Conservation (phyloP, 106 monocot genomes). For the Narthecium ossifragum region DNA sequence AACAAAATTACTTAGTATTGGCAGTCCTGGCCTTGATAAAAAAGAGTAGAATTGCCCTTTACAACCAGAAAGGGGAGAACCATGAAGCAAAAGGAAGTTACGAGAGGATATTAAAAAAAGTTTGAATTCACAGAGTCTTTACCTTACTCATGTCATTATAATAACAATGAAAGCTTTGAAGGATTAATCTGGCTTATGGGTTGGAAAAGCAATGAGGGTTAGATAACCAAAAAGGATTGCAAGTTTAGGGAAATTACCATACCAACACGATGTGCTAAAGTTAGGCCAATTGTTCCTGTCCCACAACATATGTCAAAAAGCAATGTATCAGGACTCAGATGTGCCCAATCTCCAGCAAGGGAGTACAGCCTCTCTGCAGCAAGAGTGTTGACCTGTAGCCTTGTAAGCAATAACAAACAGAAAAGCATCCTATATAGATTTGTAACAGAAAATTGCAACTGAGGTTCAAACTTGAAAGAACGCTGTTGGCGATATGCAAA, state of each 20-base stretch:
- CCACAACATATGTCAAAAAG: conserved; percentile 97
- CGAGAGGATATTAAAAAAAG: too few relatives aligned
- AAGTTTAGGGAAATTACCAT: conserved; percentile 77
- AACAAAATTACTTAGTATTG: too few relatives aligned
- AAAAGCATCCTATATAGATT: neutral
- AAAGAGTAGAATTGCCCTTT: too few relatives aligned
- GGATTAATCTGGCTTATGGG: too few relatives aligned
- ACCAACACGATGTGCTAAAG: conserved; percentile 84
- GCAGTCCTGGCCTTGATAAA: too few relatives aligned
- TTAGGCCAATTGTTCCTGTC: conserved; percentile 95
- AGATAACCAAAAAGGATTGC: too few relatives aligned
- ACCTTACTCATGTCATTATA: too few relatives aligned
- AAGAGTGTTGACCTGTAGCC: conserved; percentile 89
- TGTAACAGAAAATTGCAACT: conserved; percentile 3
- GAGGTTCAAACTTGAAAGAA: conserved; percentile 78
- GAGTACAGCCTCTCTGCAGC: conserved; percentile 87
- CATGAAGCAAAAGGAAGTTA: too few relatives aligned
- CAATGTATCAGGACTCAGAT: conserved; percentile 62
- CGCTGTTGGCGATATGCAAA: conserved; percentile 92
- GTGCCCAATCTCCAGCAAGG: conserved; percentile 94
- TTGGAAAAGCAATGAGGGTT: too few relatives aligned
- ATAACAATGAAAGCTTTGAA: too few relatives aligned
- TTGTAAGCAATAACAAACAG: conserved; percentile 13
- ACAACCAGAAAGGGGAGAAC: too few relatives aligned
- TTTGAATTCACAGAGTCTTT: too few relatives aligned